Percentiles rank a stretch among this genome's conserved stretches.
phyloP scores from a whole-genome alignment of 2,329 filamentous ascomycete species.

The Pyricularia sp. region DNA sequence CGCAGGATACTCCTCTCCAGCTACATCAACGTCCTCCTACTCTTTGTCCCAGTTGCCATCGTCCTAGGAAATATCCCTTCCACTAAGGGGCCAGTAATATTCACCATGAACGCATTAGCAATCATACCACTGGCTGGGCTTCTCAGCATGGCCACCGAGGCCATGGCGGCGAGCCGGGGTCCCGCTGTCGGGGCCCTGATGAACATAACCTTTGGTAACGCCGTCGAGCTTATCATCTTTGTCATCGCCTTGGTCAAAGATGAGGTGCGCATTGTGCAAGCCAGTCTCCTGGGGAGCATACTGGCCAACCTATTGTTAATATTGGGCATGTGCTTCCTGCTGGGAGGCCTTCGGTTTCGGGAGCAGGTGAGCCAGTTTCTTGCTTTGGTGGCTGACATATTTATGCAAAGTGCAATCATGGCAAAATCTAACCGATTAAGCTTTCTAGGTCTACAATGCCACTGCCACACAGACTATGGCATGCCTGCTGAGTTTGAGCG shows the following conservation, averaged over 20 bases:
- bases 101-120: conserved; percentile 52
- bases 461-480: conserved; percentile 95
- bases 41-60: conserved; percentile 61
- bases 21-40: conserved; percentile 51
- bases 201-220: conserved; percentile 87
- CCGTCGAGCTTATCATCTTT: conserved; percentile 79
- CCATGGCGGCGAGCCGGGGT: conserved; percentile 68
- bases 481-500: conserved; percentile 77
- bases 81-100: conserved; percentile 28
- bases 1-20: conserved; percentile 45
- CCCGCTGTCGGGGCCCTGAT: conserved; percentile 80
- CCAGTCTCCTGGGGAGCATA: conserved; percentile 63
- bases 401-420: not conserved
- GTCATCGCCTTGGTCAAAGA: conserved; percentile 65
- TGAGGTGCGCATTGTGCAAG: conserved; percentile 69
- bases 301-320: conserved; percentile 65
- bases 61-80: conserved; percentile 27
- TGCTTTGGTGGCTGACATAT: not conserved
- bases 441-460: conserved; percentile 68
- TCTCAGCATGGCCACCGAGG: conserved; percentile 75
- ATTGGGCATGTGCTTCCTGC: conserved; percentile 60
- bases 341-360: conserved; percentile 54
- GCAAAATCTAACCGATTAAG: not conserved
- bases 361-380: conserved; percentile 34
- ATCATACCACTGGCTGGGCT: conserved; percentile 79